Evolutionary conservation across 2,329 filamentous ascomycete species (phyloP), one percentile per base, ranked within the genome.

Genomic region (Aspergillus sergii): DNA sequence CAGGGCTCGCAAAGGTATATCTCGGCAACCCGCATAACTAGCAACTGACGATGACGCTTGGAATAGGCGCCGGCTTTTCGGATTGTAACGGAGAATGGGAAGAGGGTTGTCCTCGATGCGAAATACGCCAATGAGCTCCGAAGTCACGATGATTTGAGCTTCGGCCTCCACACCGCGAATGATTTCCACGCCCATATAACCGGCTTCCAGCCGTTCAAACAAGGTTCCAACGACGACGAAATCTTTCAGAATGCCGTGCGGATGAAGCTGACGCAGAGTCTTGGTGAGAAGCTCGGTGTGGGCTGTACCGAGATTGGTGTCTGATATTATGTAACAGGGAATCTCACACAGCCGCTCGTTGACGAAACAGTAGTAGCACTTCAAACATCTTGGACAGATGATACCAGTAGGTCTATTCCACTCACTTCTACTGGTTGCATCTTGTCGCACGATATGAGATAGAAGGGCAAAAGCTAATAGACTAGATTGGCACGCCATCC

Each of bases 41-140:
- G 10, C 2, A 46, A 23, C 45, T 34, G 21, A 54, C 7, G 41
- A n/a, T 45, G 45, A 6, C 8, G 5, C 1, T n/a, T n/a, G n/a
- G 12, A n/a, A 11, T 30, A 51, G 48, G 28, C n/a, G 14, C 43
- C 43, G 1, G 48, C 14, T 4, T 51, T 28, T 0, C 48, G 14
- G 11, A 30, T 51, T 51, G 48, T 28, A 19, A 51, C 65, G 1
- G 71, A 71, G 19, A 68, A 68, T 21, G 72, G 71, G 6, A 51
- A 58, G 14, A 66, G 65, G 46, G 68, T 65, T 7, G 48, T 73
- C 2, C 64, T 74, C 0, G 56, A 60, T 3, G 63, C 70, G 0
- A 60, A 66, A 11, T 73, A 71, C 36, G 68, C 66, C 0, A 60
- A 67, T 10, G 72, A 74, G 14, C 60, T 73, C n/a, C 64, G 67